phyloP scores from a whole-genome alignment of 1,139 yeast genomes.

The Diutina catenulata region DNA sequence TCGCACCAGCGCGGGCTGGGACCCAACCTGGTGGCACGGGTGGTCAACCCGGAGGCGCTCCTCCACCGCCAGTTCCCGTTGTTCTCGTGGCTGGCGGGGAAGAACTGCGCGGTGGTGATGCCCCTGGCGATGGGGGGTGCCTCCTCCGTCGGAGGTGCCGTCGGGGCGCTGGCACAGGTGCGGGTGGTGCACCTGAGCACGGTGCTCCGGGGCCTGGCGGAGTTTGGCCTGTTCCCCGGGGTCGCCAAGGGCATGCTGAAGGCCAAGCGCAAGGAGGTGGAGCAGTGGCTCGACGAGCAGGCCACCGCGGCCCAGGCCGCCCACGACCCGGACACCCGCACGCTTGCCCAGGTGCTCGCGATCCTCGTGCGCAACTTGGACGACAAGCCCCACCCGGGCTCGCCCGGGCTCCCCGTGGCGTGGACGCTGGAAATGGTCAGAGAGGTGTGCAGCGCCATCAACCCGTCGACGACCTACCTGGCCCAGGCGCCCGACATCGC shows the following conservation, averaged over 20 bases:
- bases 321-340: conserved; percentile 19
- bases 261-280: conserved; percentile 50
- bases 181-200: conserved; percentile 8
- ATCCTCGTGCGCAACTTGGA: conserved; percentile 20
- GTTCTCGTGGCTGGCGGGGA: conserved; percentile 53
- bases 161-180: no score
- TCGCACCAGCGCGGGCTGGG: neutral
- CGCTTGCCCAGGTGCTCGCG: conserved; percentile 21
- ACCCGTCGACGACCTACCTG: neutral
- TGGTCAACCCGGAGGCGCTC: conserved; percentile 20
- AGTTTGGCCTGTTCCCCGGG: conserved; percentile 40
- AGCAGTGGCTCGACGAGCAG: conserved; percentile 39
- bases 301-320: conserved; percentile 7
- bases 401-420: no score
- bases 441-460: no score
- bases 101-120: conserved; percentile 18
- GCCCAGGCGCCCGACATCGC: neutral
- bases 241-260: conserved; percentile 33
- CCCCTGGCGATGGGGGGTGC: conserved; percentile 16
- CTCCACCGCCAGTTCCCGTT: conserved; percentile 62
- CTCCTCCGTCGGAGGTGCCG: conserved; percentile 6
- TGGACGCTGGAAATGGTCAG: no score
- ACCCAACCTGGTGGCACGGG: neutral
- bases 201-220: conserved; percentile 12
- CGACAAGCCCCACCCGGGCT: conserved; percentile 16